phyloP scores from a whole-genome alignment of 306 rosid genomes.

The Arachis stenosperma region DNA sequence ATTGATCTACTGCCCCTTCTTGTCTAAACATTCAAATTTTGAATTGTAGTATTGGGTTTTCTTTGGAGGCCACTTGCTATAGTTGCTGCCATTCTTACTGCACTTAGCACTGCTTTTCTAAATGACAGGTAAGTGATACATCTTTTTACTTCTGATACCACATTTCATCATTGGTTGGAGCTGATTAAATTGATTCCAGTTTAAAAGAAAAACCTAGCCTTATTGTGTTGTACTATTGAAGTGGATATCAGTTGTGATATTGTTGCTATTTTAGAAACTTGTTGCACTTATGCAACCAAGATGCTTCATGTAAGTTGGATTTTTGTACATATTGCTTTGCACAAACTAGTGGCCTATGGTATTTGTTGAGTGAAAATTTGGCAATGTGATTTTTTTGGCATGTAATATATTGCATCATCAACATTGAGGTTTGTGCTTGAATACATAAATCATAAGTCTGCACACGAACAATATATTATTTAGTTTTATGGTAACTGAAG shows the following conservation, averaged over 20 bases:
- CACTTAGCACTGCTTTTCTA: constrained; percentile 69
- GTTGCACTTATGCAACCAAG: neutral
- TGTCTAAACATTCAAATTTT: constrained; percentile 15
- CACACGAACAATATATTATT: neutral
- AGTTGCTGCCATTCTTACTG: constrained; percentile 71
- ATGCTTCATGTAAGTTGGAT: neutral
- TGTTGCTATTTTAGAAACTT: neutral
- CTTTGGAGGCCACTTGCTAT: constrained; percentile 68
- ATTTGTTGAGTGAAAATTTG: neutral
- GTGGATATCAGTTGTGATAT: neutral
- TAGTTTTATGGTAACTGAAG: neutral
- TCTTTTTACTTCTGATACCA: neutral
- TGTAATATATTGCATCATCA: neutral
- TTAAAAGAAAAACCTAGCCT: neutral
- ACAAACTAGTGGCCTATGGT: neutral
- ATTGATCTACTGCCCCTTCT: neutral
- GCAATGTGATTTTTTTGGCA: constrained; percentile 1
- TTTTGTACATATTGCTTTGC: constrained; percentile 1
- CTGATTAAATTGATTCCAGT: neutral
- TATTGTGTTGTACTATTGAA: neutral
- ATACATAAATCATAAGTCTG: constrained; percentile 1
- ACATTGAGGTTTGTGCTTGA: constrained; percentile 7
- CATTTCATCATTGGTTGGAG: constrained; percentile 5
- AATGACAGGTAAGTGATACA: constrained; percentile 65
- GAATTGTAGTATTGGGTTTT: constrained; percentile 69